Percentiles rank a stretch among this genome's conserved stretches.
These are phyloP conservation scores for Capronia epimyces DNA, from an alignment of 2,329 filamentous ascomycete species.

Conservation along the genomic window DNA sequence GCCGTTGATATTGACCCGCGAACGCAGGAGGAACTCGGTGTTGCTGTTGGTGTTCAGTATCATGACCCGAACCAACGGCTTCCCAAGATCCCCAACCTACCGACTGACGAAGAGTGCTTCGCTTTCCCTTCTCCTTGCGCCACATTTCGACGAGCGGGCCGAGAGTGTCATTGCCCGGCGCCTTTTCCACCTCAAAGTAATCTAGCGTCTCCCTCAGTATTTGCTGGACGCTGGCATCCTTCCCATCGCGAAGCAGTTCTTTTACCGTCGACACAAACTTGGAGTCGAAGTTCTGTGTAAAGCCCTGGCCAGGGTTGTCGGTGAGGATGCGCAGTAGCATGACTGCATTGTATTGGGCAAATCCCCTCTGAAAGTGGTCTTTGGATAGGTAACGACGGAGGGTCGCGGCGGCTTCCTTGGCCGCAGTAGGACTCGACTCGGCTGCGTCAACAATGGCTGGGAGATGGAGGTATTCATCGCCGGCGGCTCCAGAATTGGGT, in stretches of 20 bases:
- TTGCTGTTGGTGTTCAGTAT: slow-evolving; percentile 19
- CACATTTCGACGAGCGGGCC: slow-evolving; percentile 74
- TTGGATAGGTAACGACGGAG: slow-evolving; percentile 78
- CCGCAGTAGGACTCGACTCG: slow-evolving; percentile 83
- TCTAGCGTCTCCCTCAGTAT: slow-evolving; percentile 84
- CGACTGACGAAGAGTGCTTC: slow-evolving; percentile 38
- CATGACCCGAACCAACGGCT: slow-evolving; percentile 25
- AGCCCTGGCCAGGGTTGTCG: slow-evolving; percentile 84
- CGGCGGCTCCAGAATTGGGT: slow-evolving; percentile 51
- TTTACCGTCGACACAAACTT: slow-evolving; percentile 75
- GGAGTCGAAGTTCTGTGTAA: slow-evolving; percentile 83
- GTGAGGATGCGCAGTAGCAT: slow-evolving; percentile 90
- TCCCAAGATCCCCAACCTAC: slow-evolving; percentile 22
- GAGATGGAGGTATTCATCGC: slow-evolving; percentile 85
- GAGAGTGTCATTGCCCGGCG: slow-evolving; percentile 66
- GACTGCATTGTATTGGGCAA: slow-evolving; percentile 88
- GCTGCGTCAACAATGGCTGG: slow-evolving; percentile 90
- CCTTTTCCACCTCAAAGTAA: slow-evolving; percentile 65
- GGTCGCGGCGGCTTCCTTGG: slow-evolving; percentile 69
- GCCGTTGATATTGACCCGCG: slow-evolving; percentile 17
- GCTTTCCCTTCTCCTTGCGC: slow-evolving; percentile 74
- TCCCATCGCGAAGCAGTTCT: slow-evolving; percentile 63
- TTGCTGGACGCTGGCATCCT: slow-evolving; percentile 72
- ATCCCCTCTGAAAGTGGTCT: slow-evolving; percentile 59
- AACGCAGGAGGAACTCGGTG: slow-evolving; percentile 14